Conservation (phyloP, 2,329 filamentous ascomycete genomes). For the Trichocomaceae sp. region DNA sequence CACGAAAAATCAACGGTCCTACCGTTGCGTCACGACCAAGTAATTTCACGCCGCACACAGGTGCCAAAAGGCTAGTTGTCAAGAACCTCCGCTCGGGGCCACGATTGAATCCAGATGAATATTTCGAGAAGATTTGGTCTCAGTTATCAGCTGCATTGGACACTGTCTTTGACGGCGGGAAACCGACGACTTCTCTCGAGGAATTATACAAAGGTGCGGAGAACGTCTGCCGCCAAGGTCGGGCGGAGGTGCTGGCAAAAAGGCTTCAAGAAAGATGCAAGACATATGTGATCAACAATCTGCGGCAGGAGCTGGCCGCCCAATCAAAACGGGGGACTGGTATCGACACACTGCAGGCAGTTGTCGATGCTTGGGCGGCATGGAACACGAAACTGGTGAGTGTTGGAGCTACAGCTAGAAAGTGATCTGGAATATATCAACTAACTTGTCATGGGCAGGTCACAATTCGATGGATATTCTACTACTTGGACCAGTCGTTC, state of each 20-base stretch:
- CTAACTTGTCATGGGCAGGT: conserved; percentile 42
- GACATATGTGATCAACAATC: conserved; percentile 49
- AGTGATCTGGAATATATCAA: neutral
- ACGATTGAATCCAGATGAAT: conserved; percentile 63
- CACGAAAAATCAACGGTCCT: conserved; percentile 41
- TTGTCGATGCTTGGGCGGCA: conserved; percentile 60
- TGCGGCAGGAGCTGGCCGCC: conserved; percentile 56
- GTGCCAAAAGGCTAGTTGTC: conserved; percentile 81
- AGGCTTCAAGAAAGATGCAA: conserved; percentile 62
- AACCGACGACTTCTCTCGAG: conserved; percentile 69
- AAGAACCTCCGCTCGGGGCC: conserved; percentile 72
- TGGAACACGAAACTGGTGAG: conserved; percentile 74
- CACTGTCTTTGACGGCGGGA: conserved; percentile 62
- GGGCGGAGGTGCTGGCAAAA: conserved; percentile 61
- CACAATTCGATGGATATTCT: conserved; percentile 80
- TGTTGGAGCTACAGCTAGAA: neutral
- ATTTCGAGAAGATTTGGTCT: conserved; percentile 68
- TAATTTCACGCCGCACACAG: conserved; percentile 65
- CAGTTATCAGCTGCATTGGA: conserved; percentile 68
- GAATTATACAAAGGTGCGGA: conserved; percentile 86
- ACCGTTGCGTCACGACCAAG: conserved; percentile 29
- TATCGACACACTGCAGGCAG: conserved; percentile 57
- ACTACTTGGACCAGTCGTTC: conserved; percentile 87
- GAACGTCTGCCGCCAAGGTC: conserved; percentile 76
- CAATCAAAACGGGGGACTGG: conserved; percentile 50